Base-by-base conservation (phyloP, 176 grass and related monocot genomes). In the Areca catechu region DNA sequence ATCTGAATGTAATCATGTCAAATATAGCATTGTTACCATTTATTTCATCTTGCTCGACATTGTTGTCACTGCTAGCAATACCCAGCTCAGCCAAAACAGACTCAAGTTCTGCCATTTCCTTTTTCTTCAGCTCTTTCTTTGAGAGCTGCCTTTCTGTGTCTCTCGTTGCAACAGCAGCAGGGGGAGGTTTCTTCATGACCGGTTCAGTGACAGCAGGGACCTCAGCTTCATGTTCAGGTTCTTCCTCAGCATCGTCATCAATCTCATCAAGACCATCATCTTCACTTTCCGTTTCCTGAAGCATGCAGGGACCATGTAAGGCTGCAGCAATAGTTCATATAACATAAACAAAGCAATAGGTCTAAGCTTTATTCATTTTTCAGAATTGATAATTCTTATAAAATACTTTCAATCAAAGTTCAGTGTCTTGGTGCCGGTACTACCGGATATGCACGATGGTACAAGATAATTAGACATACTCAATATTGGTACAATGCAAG, bases 271-370 rank as follows among this genome's bases (percentile, higher is more conserved):
- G 53, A 54, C n/a, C n/a, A 21, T 54, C 53, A 54, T 54, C 53
- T 54, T 54, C 53, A 54, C 53, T 54, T 21, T 54, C 53, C 21
- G 19, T 54, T 54, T 54, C 18, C 53, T 54, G n/a, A 20, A 54
- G 20, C n/a, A 43, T 43, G 34, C 14, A 43, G 9, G 10, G 1
- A 43, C 34, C 34, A 12, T 12, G 34, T 43, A 43, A 43, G 34
- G 6, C 7, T 43, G 10, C 10, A 14, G 34, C 34, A 43, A 12
- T 43, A 43, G 10, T 43, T 43, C 10, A 1, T 14, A 43, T 43
- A 3, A 10, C 34, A 43, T 14, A 43, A 43, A 43, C 10, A 14
- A 43, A 43, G 34, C 34, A n/a, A n/a, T n/a, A n/a, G n/a, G n/a
- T n/a, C n/a, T n/a, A n/a, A n/a, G n/a, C n/a, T n/a, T n/a, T n/a